Evolutionary conservation across 2,329 filamentous ascomycete genomes (phyloP).

Genomic region (Aspergillus sp.): DNA sequence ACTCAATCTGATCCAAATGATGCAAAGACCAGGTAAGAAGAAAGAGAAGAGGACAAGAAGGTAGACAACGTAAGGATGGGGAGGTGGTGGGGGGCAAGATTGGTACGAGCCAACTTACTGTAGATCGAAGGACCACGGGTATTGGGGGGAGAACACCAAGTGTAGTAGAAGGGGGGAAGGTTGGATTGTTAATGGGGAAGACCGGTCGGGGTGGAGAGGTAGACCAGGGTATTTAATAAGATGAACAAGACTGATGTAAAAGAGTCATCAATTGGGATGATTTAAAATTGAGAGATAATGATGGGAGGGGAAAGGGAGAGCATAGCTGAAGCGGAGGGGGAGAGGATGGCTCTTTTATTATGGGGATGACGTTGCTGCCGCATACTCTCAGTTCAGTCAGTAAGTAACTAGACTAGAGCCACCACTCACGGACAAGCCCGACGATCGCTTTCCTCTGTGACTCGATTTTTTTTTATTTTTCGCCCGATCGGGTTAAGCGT

Average conservation of each 20-base stretch:
- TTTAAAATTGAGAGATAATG: background rate
- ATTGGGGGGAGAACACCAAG: background rate
- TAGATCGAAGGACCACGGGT: background rate
- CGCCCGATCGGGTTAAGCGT: no score
- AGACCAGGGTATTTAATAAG: background rate
- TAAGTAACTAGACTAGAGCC: background rate
- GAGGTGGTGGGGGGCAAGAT: background rate
- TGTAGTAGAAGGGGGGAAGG: background rate
- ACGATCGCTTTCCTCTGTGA: background rate
- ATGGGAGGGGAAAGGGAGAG: background rate
- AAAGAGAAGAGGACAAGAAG: background rate
- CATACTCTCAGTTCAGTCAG: background rate
- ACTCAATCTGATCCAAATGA: slow-evolving; percentile 13
- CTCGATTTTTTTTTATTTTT: no score
- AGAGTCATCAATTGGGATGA: background rate
- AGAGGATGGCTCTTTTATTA: background rate
- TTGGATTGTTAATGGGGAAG: background rate
- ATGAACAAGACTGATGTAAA: background rate
- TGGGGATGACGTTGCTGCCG: background rate
- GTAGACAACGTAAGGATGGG: background rate
- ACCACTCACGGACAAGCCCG: background rate
- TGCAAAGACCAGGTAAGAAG: background rate
- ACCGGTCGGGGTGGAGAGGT: background rate
- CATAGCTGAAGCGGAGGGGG: background rate
- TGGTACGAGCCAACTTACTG: slow-evolving; percentile 11